Evolutionary conservation across 805 yeast species (phyloP).

Genomic region (Zygosaccharomyces bisporus): DNA sequence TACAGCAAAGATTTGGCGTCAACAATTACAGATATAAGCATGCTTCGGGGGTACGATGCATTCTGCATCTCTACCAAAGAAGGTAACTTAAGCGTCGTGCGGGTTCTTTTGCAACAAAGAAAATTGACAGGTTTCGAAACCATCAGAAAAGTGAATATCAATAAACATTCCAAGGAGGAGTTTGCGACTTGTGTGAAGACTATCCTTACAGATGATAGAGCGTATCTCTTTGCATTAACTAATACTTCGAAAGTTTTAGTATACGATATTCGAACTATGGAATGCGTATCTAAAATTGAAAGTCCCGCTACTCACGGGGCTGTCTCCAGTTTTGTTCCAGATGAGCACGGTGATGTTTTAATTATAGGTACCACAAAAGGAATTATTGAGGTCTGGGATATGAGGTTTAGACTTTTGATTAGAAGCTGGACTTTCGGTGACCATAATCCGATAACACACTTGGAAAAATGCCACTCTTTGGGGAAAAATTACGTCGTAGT

Average conservation of each 20-base stretch:
- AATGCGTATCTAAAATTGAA: slow-evolving; percentile 39
- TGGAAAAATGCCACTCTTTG: slow-evolving; percentile 40
- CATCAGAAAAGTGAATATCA: slow-evolving; percentile 24
- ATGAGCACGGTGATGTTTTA: slow-evolving; percentile 55
- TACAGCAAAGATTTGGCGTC: slow-evolving; percentile 47
- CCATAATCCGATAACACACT: slow-evolving; percentile 46
- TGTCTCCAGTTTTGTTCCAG: slow-evolving; percentile 56
- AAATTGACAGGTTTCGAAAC: slow-evolving; percentile 19
- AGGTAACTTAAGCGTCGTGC: slow-evolving; percentile 36
- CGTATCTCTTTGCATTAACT: slow-evolving; percentile 50
- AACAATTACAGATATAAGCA: slow-evolving; percentile 46
- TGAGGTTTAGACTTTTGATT: slow-evolving; percentile 58
- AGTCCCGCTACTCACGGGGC: slow-evolving; percentile 65
- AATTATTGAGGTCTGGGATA: slow-evolving; percentile 74
- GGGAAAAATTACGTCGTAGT: slow-evolving; percentile 45
- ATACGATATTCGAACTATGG: slow-evolving; percentile 59
- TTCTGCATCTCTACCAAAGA: slow-evolving; percentile 49
- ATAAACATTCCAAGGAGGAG: slow-evolving; percentile 34
- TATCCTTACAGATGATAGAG: slow-evolving; percentile 39
- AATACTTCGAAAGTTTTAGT: slow-evolving; percentile 48
- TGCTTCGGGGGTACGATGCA: slow-evolving; percentile 52
- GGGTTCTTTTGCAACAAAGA: slow-evolving; percentile 34
- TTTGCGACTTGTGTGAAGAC: slow-evolving; percentile 46
- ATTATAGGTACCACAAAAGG: slow-evolving; percentile 75
- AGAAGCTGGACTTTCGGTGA: slow-evolving; percentile 59